These are phyloP conservation scores for Oxytropis ochrocephala DNA, from an alignment of 306 rosid species.

Conservation along the genomic window DNA sequence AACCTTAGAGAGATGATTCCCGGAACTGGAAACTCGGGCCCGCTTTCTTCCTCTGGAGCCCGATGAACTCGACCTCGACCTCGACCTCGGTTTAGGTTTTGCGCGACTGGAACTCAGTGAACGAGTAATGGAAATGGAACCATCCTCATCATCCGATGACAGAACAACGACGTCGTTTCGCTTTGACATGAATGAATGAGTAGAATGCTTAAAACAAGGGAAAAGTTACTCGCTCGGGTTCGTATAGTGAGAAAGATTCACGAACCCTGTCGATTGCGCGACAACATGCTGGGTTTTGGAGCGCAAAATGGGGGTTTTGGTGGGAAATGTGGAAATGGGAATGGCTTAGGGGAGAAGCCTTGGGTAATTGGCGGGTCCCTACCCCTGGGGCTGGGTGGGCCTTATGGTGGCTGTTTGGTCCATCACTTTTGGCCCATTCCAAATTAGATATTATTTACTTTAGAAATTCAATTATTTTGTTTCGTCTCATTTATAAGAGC, in stretches of 20 bases:
- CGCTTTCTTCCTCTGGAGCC: conserved; percentile 52
- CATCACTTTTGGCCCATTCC: not conserved
- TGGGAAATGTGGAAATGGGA: not conserved
- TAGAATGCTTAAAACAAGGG: not conserved
- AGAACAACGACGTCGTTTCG: conserved; percentile 41
- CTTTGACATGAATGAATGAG: conserved; percentile 52
- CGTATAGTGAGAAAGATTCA: not conserved
- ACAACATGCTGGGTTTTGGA: not conserved
- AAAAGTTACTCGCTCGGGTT: not conserved
- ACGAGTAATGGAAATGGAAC: conserved; percentile 19
- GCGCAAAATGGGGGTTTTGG: not conserved
- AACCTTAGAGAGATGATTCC: conserved; percentile 32
- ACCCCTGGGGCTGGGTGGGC: not conserved
- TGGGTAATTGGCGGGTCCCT: not conserved
- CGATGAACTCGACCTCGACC: conserved; percentile 27
- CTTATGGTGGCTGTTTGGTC: not conserved
- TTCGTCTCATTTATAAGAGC: too few relatives aligned
- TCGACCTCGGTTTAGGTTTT: conserved; percentile 28
- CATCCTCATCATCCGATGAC: conserved; percentile 64
- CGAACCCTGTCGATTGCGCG: not conserved
- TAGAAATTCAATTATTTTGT: too few relatives aligned
- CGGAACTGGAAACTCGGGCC: conserved; percentile 48
- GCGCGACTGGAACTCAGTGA: conserved; percentile 27
- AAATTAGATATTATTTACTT: not conserved
- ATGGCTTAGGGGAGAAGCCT: conserved; percentile 13